A percentile compares a stretch with the other conserved stretches of the same genome.
phyloP scores from a whole-genome alignment of 139 green algal species.

The Micractinium conductrix region DNA sequence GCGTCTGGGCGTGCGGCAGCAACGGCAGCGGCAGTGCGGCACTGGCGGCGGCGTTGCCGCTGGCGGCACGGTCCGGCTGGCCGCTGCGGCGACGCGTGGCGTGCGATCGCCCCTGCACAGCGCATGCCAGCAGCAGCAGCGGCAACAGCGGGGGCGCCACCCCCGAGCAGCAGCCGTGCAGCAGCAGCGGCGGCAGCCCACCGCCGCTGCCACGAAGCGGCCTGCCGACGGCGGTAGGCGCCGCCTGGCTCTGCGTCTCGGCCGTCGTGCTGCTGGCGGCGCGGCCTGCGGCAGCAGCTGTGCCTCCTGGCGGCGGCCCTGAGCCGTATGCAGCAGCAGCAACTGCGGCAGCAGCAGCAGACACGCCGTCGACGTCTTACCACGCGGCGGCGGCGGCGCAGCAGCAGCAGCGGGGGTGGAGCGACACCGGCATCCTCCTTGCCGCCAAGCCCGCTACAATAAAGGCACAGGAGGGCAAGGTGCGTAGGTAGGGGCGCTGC shows the following conservation, averaged over 20 bases:
- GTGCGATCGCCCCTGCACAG: too few relatives aligned
- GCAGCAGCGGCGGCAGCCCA: not conserved
- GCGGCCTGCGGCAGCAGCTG: not conserved
- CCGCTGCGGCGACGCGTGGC: too few relatives aligned
- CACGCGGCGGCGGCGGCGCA: not conserved
- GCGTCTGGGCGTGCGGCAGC: not conserved
- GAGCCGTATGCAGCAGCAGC: not conserved
- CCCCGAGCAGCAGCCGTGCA: not conserved
- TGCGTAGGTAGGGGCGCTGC: too few relatives aligned
- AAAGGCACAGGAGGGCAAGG: not conserved
- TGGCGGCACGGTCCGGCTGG: not conserved
- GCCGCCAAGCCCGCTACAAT: too few relatives aligned
- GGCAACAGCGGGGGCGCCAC: not conserved
- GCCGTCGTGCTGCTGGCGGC: not conserved
- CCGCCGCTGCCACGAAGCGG: not conserved
- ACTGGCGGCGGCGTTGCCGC: not conserved
- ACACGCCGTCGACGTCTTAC: not conserved
- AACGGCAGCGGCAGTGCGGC: not conserved
- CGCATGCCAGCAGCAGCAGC: not conserved
- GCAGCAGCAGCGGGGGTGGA: slow-evolving; percentile 30
- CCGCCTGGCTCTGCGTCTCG: not conserved
- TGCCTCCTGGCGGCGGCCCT: not conserved
- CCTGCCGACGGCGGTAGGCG: not conserved
- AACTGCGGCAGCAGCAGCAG: not conserved
- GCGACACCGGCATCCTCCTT: slow-evolving; percentile 43